These are phyloP conservation scores for Yamadazyma songkhlaensis DNA, from an alignment of 1,139 yeast genomes.

Conservation along the genomic window DNA sequence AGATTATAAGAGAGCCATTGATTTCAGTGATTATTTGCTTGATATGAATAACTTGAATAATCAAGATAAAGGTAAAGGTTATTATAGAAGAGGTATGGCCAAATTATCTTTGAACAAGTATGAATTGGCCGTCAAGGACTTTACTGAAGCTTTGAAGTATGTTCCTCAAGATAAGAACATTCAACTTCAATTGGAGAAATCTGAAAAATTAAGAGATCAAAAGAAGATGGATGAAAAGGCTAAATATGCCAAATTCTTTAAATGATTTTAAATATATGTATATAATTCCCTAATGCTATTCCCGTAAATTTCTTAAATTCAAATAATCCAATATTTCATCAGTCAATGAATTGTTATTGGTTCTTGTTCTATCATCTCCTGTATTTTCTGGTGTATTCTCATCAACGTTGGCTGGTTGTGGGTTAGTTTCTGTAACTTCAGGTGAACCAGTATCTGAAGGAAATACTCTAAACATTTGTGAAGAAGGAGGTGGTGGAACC, in stretches of 20 bases:
- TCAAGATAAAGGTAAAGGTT: conserved; percentile 59
- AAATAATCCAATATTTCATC: conserved; percentile 25
- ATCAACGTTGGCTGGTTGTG: neutral
- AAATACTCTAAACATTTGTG: neutral
- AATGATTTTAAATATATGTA: conserved; percentile 4
- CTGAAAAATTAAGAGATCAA: conserved; percentile 36
- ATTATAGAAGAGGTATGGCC: conserved; percentile 59
- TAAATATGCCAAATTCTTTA: conserved; percentile 58
- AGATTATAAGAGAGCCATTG: conserved; percentile 43
- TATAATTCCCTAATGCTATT: conserved; percentile 6
- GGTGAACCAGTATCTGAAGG: neutral
- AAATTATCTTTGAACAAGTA: conserved; percentile 40
- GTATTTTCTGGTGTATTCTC: neutral
- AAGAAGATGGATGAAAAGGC: conserved; percentile 50
- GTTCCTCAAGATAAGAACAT: conserved; percentile 54
- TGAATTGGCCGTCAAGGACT: conserved; percentile 48
- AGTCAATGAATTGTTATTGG: conserved; percentile 3
- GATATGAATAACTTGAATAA: conserved; percentile 40
- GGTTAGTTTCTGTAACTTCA: neutral
- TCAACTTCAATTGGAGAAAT: conserved; percentile 36
- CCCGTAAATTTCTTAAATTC: conserved; percentile 24
- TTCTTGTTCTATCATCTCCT: neutral
- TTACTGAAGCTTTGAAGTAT: conserved; percentile 40
- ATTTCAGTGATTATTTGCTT: conserved; percentile 53
- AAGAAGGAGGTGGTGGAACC: neutral